Evolutionary conservation across 179 eudicot genomes (phyloP), one percentile per base, ranked within the genome.

Genomic region (Vitellaria paradoxa): DNA sequence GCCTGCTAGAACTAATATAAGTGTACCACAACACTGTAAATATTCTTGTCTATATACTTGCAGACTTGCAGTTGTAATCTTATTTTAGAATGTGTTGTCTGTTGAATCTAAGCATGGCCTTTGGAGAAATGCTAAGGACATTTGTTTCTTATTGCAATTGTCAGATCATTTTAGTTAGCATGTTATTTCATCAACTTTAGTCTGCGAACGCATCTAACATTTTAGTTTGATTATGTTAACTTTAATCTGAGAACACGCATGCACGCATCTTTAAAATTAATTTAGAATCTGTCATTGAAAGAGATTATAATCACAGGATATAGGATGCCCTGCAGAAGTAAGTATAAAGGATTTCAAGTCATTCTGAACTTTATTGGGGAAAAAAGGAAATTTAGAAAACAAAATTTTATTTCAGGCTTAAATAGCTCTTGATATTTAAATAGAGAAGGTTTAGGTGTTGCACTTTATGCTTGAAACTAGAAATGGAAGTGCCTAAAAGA

Each of bases 1-100:
- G 98, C 99, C 99, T 60, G 86, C 87, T 49, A 87, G 97, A 85
- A 45, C 84, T 70, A 84, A 88, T 79, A 76, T 73, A 53, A 84
- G 79, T 85, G 80, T 81, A 63, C 91, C 97, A 68, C 97, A 93
- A 63, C 92, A 91, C 71, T 95, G 99, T 95, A 89, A 86, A 30
- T 30, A 65, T 70, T 79, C 76, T 70, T 56, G 10, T 77, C 49
- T 12, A 72, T 53, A 1, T 24, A 72, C 63, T 80, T 14, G 20
- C 80, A 40, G 70, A 30, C 37, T 55, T 56, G n/a, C 57, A 49
- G 18, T 42, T 30, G 37, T n/a, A 40, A 24, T 46, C 57, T 66
- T 65, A 55, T 61, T 60, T 69, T 40, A 15, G 5, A 49, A 23
- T 74, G 6, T 45, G 24, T 21, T 55, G 45, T 18, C 18, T 62